Evolutionary conservation across 495 filamentous ascomycete species (phyloP), one percentile per base, ranked within the genome.

Genomic region (Apodospora peruviana): DNA sequence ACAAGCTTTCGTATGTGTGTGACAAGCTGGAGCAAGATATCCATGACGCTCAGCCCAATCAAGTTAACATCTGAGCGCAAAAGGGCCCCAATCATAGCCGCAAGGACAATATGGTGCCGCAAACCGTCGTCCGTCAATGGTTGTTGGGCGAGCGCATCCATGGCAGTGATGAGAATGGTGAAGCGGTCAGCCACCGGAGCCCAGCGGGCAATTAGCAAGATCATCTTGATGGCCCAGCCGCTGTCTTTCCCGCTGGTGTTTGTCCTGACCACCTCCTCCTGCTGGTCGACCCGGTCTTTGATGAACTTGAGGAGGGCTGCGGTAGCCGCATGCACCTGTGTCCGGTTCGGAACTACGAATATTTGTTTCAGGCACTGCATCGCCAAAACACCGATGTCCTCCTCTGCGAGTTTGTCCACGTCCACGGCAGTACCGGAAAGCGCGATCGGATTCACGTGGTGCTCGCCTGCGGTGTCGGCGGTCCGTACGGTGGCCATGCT

Each of bases 41-140:
- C 91, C 78, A 95, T 96, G 19, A 95, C 85, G 57, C 89, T 95
- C 35, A 96, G 73, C 1, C 91, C 91, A 49, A 96, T 95, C 65
- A 96, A 79, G 62, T 95, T 96, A 56, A 95, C 83, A 23, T 88
- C 80, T 0, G 90, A 95, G 47, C 84, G 82, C 35, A 96, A 68
- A n/a, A 95, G 72, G 47, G 85, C 87, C 47, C 83, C 82, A 37
- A 94, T 77, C 56, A 94, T 79, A 41, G 80, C 84, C 1, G 83
- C 77, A 37, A 94, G 67, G 14, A 88, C 80, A 22, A 86, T 75
- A 61, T 91, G 82, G 34, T 84, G 80, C 16, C 77, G 74, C 42
- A 94, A 52, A 17, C 81, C 78, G 9, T 84, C 76, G 59, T 89
- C 84, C 12, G 69, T 74, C 11, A 89, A 68, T 2, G 79, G 77